Evolutionary conservation across 768 basidiomycete species (phyloP).

Genomic region (Termitomyces sp.): DNA sequence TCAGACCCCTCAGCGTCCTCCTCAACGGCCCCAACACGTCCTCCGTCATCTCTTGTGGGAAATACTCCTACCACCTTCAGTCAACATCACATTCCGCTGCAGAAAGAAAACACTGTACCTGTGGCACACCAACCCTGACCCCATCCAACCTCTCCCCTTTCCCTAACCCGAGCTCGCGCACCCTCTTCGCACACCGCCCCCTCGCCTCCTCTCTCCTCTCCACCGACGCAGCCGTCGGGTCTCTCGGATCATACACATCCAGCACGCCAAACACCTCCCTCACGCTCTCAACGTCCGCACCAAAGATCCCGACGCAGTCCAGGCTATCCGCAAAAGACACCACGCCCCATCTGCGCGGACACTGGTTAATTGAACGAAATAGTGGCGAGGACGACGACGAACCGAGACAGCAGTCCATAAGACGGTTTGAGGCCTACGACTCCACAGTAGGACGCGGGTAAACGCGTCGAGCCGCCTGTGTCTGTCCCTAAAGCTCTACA

Average conservation of each 20-base stretch:
- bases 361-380: too few species aligned
- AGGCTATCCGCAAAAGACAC: constrained; percentile 93
- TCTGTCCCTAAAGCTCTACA: constrained; percentile 87
- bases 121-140: constrained; percentile 73
- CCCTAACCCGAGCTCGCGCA: constrained; percentile 7
- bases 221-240: constrained; percentile 66
- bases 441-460: constrained; percentile 94
- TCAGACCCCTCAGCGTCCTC: constrained; percentile 34
- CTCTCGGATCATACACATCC: constrained; percentile 58
- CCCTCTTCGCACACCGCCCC: constrained; percentile 8
- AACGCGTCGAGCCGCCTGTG: constrained; percentile 89
- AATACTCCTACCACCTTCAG: constrained; percentile 57
- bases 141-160: constrained; percentile 33
- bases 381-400: too few species aligned
- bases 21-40: constrained; percentile 44
- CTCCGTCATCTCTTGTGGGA: constrained; percentile 61
- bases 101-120: constrained; percentile 33
- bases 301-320: constrained; percentile 89
- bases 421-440: constrained; percentile 92
- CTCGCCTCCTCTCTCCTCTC: constrained; percentile 27
- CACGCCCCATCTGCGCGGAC: constrained; percentile 68
- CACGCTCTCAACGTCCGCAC: constrained; percentile 44
- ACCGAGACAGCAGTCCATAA: constrained; percentile 89
- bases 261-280: constrained; percentile 63
- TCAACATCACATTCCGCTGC: constrained; percentile 32